A percentile compares a stretch with the other conserved stretches of the same genome.
Evolutionary conservation across 2,329 filamentous ascomycete species (phyloP).

Genomic region (Cladophialophora psammophila): DNA sequence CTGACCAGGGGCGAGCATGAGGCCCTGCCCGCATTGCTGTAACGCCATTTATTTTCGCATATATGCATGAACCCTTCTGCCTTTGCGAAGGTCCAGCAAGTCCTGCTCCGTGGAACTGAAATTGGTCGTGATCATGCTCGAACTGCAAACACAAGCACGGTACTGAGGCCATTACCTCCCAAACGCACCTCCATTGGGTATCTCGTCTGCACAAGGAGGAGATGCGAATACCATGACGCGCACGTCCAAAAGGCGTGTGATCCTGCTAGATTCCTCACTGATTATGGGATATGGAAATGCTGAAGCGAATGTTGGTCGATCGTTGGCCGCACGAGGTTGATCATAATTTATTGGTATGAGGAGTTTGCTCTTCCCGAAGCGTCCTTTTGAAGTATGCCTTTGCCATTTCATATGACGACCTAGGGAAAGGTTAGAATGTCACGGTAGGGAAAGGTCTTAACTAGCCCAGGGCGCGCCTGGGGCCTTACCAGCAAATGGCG

Average conservation of each 20-base stretch:
- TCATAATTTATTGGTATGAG: constrained; percentile 33
- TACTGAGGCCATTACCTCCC: constrained; percentile 8
- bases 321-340: not conserved
- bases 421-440: constrained; percentile 40
- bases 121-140: constrained; percentile 23
- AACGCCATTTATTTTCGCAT: constrained; percentile 29
- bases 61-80: constrained; percentile 1
- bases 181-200: constrained; percentile 26
- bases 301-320: constrained; percentile 3
- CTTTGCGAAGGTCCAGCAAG: not conserved
- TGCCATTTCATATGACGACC: constrained; percentile 72
- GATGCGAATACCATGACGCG: constrained; percentile 14
- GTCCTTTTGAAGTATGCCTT: constrained; percentile 69
- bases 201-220: constrained; percentile 12
- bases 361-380: constrained; percentile 41
- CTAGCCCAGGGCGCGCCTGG: not conserved
- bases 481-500: constrained; percentile 91
- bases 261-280: constrained; percentile 5
- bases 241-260: not conserved
- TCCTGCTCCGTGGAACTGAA: constrained; percentile 10
- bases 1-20: not conserved
- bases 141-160: constrained; percentile 10
- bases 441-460: not conserved
- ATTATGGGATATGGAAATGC: not conserved
- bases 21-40: constrained; percentile 1